phyloP scores from a whole-genome alignment of 495 filamentous ascomycete genomes.

The Articulospora tetracladia region DNA sequence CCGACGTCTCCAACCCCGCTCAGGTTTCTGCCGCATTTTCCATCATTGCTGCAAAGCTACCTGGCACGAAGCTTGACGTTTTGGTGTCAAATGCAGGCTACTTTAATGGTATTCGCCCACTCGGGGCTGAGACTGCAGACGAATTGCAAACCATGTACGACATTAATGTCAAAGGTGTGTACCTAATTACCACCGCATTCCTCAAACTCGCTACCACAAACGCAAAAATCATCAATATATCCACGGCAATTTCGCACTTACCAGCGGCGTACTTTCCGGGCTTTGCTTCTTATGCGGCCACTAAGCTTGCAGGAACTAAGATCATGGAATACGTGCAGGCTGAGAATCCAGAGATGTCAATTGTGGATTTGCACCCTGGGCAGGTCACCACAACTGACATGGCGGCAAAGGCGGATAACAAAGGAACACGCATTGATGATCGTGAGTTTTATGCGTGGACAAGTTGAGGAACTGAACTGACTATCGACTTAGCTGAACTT shows the following conservation, averaged over 20 bases:
- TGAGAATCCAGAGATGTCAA: not conserved
- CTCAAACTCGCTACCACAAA: conserved; percentile 11
- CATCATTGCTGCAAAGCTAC: conserved; percentile 10
- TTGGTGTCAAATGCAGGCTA: conserved; percentile 34
- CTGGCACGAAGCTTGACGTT: conserved; percentile 29
- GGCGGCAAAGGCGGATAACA: not conserved
- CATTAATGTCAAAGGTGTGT: conserved; percentile 32
- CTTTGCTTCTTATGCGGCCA: not conserved
- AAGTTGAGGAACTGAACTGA: no score
- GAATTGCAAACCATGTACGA: conserved; percentile 30
- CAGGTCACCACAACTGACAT: conserved; percentile 35
- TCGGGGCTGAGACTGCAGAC: conserved; percentile 23
- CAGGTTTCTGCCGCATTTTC: conserved; percentile 30
- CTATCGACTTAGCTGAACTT: not conserved
- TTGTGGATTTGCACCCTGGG: conserved; percentile 33
- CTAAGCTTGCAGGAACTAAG: not conserved
- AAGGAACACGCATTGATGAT: not conserved
- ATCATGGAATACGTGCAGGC: not conserved
- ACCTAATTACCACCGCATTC: conserved; percentile 30
- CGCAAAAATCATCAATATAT: conserved; percentile 21
- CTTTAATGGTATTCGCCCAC: conserved; percentile 15
- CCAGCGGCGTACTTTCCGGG: not conserved
- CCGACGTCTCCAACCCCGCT: conserved; percentile 29
- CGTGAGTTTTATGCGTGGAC: not conserved
- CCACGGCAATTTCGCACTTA: conserved; percentile 14